These are phyloP conservation scores for Aspergillus ustus DNA, from an alignment of 2,329 filamentous ascomycete genomes.

Conservation along the genomic window DNA sequence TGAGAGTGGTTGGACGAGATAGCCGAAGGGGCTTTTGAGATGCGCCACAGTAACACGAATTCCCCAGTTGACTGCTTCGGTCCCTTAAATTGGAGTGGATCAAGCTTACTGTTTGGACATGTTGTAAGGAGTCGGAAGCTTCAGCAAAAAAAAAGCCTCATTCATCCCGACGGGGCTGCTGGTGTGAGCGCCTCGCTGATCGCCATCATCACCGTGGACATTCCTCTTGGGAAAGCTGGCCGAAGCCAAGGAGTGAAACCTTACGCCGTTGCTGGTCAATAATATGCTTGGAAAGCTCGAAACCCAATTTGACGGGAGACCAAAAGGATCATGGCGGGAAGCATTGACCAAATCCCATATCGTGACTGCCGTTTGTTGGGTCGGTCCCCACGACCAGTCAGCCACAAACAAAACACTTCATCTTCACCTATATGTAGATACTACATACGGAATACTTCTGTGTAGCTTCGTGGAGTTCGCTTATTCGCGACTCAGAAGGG, in stretches of 20 bases:
- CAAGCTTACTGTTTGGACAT: not conserved
- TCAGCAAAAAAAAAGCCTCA: not conserved
- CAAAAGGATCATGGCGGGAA: not conserved
- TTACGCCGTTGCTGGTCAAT: not conserved
- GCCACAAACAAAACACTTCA: not conserved
- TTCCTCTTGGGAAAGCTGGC: too few species aligned
- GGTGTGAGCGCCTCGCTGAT: not conserved
- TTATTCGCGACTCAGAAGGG: not conserved
- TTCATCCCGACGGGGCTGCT: not conserved
- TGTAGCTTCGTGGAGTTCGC: not conserved
- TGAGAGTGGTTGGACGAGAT: not conserved
- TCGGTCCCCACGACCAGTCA: not conserved
- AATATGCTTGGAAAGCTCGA: not conserved
- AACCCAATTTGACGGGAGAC: not conserved
- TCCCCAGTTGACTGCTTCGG: not conserved
- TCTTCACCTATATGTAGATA: not conserved
- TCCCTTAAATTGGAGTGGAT: not conserved
- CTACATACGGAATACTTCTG: too few species aligned
- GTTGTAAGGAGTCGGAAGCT: not conserved
- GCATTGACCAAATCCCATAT: not conserved
- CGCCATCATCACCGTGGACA: not conserved
- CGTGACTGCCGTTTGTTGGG: not conserved
- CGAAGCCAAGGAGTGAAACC: not conserved
- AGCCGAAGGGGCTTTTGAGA: not conserved
- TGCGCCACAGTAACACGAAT: not conserved